Percentiles rank a stretch among this genome's conserved stretches.
These are phyloP conservation scores for Rhizopus arrhizus DNA, from an alignment of 371 early-diverging fungal genomes.

Conservation along the genomic window DNA sequence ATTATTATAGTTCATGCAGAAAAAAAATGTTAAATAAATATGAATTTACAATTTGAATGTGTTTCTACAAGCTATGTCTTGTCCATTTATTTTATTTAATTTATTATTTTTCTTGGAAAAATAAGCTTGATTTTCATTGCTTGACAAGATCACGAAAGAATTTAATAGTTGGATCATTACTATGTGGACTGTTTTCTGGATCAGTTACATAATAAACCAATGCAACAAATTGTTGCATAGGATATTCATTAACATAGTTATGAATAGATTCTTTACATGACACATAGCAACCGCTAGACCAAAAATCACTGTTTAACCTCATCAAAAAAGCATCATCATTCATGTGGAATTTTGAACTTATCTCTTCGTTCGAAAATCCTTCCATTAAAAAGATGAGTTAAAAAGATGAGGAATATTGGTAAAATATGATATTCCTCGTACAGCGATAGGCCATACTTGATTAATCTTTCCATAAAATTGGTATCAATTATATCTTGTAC, in stretches of 20 bases:
- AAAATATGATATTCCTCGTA: constrained; percentile 11
- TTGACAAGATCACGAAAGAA: constrained; percentile 2
- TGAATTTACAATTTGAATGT: no score
- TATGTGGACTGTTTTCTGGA: constrained; percentile 15
- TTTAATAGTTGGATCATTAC: constrained; percentile 18
- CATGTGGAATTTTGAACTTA: constrained; percentile 11
- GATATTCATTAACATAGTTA: constrained; percentile 18
- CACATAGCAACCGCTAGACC: constrained; percentile 3
- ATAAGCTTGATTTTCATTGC: not conserved
- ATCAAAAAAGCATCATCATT: constrained; percentile 11
- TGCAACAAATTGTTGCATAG: constrained; percentile 17
- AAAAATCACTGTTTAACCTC: constrained; percentile 2
- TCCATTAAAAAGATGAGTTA: constrained; percentile 7
- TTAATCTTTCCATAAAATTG: constrained; percentile 10
- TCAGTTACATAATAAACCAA: constrained; percentile 12
- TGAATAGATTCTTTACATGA: constrained; percentile 13
- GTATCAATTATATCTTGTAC: constrained; percentile 12
- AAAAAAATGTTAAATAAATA: no score
- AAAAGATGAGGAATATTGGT: constrained; percentile 9
- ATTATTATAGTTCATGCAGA: no score
- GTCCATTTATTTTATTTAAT: no score
- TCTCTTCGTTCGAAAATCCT: constrained; percentile 16
- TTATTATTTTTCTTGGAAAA: no score
- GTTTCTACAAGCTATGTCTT: no score
- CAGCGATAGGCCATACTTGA: constrained; percentile 9